Percentiles rank a stretch among this genome's conserved stretches.
Evolutionary conservation across 2,329 filamentous ascomycete genomes (phyloP).

Genomic region (Elsinoe fawcettii): DNA sequence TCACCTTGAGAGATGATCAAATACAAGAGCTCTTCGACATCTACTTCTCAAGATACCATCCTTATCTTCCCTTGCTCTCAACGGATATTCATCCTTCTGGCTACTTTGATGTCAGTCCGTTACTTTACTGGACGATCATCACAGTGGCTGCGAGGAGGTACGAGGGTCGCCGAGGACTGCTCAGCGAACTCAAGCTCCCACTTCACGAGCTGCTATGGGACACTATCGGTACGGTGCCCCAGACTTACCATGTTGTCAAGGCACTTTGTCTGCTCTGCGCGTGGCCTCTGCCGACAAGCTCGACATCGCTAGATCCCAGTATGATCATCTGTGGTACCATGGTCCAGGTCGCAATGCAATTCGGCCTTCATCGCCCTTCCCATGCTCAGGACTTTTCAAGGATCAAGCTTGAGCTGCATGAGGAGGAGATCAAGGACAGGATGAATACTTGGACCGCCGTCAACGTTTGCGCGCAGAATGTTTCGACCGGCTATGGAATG

Average conservation of each 20-base stretch:
- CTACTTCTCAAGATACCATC: slow-evolving; percentile 69
- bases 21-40: slow-evolving; percentile 57
- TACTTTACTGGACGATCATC: slow-evolving; percentile 81
- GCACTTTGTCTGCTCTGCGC: slow-evolving; percentile 71
- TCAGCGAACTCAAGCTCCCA: slow-evolving; percentile 57
- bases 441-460: slow-evolving; percentile 77
- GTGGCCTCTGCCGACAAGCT: slow-evolving; percentile 77
- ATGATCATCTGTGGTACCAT: slow-evolving; percentile 75
- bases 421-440: slow-evolving; percentile 70
- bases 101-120: slow-evolving; percentile 67
- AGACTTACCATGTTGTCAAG: slow-evolving; percentile 73
- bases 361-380: slow-evolving; percentile 71
- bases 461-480: slow-evolving; percentile 72
- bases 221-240: slow-evolving; percentile 68
- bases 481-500: slow-evolving; percentile 77
- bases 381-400: slow-evolving; percentile 78
- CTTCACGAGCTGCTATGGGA: slow-evolving; percentile 67
- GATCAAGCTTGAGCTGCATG: slow-evolving; percentile 58
- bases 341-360: slow-evolving; percentile 81
- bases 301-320: slow-evolving; percentile 69
- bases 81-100: slow-evolving; percentile 50
- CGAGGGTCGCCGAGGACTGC: slow-evolving; percentile 52
- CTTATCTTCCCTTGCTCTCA: slow-evolving; percentile 68
- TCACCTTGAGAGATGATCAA: slow-evolving; percentile 37
- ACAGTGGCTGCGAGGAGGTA: slow-evolving; percentile 68